Conservation (phyloP, 2,329 filamentous ascomycete genomes). For the Escovopsis weberi region DNA sequence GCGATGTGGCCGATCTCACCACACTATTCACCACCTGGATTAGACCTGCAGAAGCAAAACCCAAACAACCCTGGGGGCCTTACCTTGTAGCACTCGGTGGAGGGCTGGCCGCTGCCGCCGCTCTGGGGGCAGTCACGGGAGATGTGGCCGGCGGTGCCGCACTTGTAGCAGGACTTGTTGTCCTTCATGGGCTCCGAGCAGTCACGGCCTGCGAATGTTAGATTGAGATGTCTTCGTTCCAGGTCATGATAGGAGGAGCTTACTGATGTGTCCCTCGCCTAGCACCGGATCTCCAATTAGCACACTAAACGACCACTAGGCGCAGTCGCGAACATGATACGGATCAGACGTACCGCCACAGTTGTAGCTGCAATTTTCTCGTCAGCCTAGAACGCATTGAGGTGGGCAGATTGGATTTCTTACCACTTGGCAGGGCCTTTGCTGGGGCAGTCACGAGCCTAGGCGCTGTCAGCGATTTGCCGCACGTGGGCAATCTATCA, state of each 20-base stretch:
- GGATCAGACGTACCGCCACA: slow-evolving; percentile 48
- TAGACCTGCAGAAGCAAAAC: not conserved
- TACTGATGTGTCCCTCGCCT: slow-evolving; percentile 65
- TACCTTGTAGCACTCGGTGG: slow-evolving; percentile 81
- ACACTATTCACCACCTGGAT: slow-evolving; percentile 38
- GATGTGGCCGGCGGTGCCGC: slow-evolving; percentile 76
- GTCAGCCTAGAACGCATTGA: not conserved
- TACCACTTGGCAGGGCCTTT: slow-evolving; percentile 73
- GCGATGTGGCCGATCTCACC: slow-evolving; percentile 94
- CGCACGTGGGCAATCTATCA: not conserved
- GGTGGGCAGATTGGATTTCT: slow-evolving; percentile 16
- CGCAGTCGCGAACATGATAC: not conserved
- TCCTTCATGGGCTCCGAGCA: slow-evolving; percentile 84
- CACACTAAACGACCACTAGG: not conserved
- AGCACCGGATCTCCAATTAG: slow-evolving; percentile 11
- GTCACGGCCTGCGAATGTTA: slow-evolving; percentile 54
- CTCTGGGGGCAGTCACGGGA: slow-evolving; percentile 67
- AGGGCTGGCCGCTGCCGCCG: slow-evolving; percentile 28
- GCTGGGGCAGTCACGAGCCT: slow-evolving; percentile 79
- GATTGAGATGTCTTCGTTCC: not conserved
- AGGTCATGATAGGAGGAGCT: slow-evolving; percentile 17
- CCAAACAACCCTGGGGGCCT: slow-evolving; percentile 3
- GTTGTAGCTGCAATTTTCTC: slow-evolving; percentile 51
- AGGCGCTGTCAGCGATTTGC: slow-evolving; percentile 1
- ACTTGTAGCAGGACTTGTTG: slow-evolving; percentile 63